Evolutionary conservation across 331 rosid species (phyloP), one percentile per base, ranked within the genome.

Genomic region (Dryas integrifolia): DNA sequence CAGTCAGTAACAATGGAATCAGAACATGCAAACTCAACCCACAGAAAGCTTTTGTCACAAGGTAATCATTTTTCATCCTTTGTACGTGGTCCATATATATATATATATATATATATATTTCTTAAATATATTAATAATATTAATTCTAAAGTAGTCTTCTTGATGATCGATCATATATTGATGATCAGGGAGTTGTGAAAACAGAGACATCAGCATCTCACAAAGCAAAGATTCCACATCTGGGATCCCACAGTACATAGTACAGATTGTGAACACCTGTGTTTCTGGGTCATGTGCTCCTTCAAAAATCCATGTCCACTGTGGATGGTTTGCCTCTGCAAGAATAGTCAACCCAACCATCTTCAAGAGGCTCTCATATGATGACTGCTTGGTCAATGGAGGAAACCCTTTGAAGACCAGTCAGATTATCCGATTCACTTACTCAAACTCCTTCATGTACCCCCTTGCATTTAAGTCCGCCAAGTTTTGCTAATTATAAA

Each of bases 291-390:
- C 61, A 5, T 87, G 96, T 78, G 82, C 88, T 65, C 85, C 88
- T 38, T 77, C 73, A 63, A 81, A 90, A 7, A 84, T 88, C 3
- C 91, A 80, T 80, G 85, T 88, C 38, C 87, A 81, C 24, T 88
- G 96, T 83, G 96, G 93, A 50, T 85, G 89, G 96, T 90, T 90
- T 77, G 93, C 92, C n/a, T 88, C 96, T 5, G 85, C 86, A 69
- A 86, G 85, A 80, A 50, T 84, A 12, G 73, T 90, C 24, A 83
- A 82, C 56, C 86, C 88, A 7, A 81, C 61, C 77, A 69, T 80
- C 58, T 90, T 90, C 85, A 90, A 83, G 77, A 86, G 93, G 79
- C 57, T 90, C 35, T 73, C 83, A 24, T 84, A 44, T 70, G 91
- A 90, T 59, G 91, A 88, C 41, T 90, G 96, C 69, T 80, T 88